phyloP scores from a whole-genome alignment of 306 rosid genomes.

The Geum urbanum region DNA sequence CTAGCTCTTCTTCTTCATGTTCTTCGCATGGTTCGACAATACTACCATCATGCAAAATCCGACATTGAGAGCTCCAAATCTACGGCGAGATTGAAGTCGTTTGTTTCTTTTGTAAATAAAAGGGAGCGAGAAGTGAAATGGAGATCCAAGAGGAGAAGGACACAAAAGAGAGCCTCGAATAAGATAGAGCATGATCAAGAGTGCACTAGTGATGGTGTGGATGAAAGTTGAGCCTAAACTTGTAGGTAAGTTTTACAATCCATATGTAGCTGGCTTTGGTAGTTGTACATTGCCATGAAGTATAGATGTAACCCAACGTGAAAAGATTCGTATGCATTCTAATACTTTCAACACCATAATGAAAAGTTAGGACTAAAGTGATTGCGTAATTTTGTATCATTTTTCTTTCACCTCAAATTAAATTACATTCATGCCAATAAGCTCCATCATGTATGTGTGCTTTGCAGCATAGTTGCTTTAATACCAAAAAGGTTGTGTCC shows the following conservation, averaged over 20 bases:
- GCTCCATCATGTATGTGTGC: too few relatives aligned
- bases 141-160: constrained; percentile 17
- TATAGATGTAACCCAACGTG: not conserved
- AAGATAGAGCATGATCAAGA: constrained; percentile 8
- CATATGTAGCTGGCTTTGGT: too few relatives aligned
- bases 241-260: too few relatives aligned
- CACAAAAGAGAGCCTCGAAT: constrained; percentile 16
- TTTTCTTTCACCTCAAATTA: too few relatives aligned
- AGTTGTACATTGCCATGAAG: too few relatives aligned
- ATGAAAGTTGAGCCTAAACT: not conserved
- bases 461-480: not conserved
- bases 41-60: not conserved
- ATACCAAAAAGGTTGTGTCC: not conserved
- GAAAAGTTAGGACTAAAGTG: too few relatives aligned
- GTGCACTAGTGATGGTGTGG: not conserved
- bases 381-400: too few relatives aligned
- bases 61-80: not conserved
- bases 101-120: constrained; percentile 17
- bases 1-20: constrained; percentile 20
- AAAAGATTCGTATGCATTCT: not conserved
- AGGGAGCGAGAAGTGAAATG: constrained; percentile 13
- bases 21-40: constrained; percentile 10
- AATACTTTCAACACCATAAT: too few relatives aligned
- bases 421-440: too few relatives aligned
- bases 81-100: not conserved